phyloP scores from a whole-genome alignment of 495 filamentous ascomycete species.

The Lasiosphaeria hispida region DNA sequence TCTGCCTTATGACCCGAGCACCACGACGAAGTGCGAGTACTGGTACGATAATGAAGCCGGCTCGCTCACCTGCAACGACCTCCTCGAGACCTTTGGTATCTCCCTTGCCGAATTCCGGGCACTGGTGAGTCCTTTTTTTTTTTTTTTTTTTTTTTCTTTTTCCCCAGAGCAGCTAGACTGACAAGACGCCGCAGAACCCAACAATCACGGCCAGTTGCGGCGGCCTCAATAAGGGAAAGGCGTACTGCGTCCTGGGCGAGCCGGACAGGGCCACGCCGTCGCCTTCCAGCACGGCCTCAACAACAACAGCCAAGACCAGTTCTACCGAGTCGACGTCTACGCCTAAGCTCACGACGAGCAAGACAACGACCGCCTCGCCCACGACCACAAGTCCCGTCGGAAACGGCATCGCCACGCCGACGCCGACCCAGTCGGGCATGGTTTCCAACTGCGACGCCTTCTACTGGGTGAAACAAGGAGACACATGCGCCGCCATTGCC shows the following conservation, averaged over 20 bases:
- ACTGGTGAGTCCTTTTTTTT: too few relatives aligned
- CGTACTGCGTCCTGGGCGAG: conserved; percentile 8
- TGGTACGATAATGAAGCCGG: conserved; percentile 5
- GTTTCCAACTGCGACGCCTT: conserved; percentile 43
- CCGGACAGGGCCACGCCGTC: background rate
- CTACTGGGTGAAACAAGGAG: conserved; percentile 38
- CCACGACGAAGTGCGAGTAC: conserved; percentile 5
- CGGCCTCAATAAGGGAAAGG: background rate
- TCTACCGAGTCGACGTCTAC: background rate
- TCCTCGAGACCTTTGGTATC: background rate
- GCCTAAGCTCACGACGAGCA: background rate
- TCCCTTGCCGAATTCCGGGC: background rate
- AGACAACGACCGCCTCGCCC: too few relatives aligned
- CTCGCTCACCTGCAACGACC: background rate
- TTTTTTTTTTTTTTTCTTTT: too few relatives aligned
- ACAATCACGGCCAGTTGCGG: background rate
- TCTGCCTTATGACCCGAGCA: conserved; percentile 1
- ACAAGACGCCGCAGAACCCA: background rate
- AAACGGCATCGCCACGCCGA: conserved; percentile 27
- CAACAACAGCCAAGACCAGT: background rate
- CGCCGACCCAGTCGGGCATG: conserved; percentile 38
- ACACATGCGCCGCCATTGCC: conserved; percentile 44
- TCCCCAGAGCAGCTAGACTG: too few relatives aligned
- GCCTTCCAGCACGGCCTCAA: background rate
- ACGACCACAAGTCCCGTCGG: background rate